phyloP scores from a whole-genome alignment of 2,329 filamentous ascomycete species.

The Zasmidium citrigriseum region DNA sequence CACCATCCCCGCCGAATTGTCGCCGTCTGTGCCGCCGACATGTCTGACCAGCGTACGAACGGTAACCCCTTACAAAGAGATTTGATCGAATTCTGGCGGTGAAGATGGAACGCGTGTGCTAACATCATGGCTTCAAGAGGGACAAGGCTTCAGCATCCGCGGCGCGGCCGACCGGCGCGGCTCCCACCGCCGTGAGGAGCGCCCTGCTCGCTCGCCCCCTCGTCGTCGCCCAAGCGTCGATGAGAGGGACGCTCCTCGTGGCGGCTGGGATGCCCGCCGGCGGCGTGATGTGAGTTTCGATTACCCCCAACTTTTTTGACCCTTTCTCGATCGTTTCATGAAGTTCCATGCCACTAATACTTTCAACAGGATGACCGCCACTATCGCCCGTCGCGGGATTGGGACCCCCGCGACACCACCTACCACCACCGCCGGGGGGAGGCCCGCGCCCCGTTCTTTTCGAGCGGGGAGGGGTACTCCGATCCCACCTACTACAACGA shows the following conservation, averaged over 20 bases:
- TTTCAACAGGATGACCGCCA: not conserved
- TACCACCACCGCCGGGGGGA: not conserved
- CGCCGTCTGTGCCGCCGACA: not conserved
- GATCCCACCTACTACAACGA: constrained; percentile 19
- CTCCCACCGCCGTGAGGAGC: not conserved
- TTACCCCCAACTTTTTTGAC: not conserved
- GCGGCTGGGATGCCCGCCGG: not conserved
- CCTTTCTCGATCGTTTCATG: not conserved
- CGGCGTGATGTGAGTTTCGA: not conserved
- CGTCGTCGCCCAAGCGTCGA: not conserved
- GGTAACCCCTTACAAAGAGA: not conserved
- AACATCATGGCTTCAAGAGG: not conserved
- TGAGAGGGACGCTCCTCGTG: not conserved
- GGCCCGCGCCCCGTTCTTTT: not conserved
- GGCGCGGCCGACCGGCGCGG: constrained; percentile 2
- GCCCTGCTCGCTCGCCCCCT: not conserved
- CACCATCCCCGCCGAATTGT: not conserved
- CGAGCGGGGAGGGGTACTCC: constrained; percentile 3
- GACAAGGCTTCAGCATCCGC: constrained; percentile 5
- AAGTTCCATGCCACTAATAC: not conserved
- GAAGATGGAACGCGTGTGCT: not conserved
- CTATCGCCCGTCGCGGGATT: not conserved
- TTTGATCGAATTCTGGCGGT: not conserved
- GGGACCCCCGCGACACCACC: constrained; percentile 1
- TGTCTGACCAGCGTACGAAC: not conserved